Evolutionary conservation across 805 yeast genomes (phyloP).

Genomic region (Blastobotrys americana): DNA sequence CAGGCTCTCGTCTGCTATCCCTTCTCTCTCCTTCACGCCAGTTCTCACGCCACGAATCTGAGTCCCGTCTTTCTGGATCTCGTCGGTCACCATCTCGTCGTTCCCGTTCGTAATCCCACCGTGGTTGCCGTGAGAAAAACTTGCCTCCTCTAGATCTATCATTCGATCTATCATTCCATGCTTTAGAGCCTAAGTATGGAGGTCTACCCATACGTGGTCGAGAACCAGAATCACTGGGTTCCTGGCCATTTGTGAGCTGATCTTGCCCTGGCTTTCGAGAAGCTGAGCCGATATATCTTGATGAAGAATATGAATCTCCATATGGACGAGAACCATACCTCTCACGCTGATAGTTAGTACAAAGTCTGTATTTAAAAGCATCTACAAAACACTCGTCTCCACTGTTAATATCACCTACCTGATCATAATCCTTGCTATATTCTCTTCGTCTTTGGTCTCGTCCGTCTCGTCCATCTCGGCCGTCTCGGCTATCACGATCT

Average conservation of each 20-base stretch:
- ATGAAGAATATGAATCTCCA: neutral
- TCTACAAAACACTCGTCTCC: neutral
- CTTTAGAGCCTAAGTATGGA: too few relatives aligned
- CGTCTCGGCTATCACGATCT: constrained; percentile 5
- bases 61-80: neutral
- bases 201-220: too few relatives aligned
- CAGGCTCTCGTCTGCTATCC: too few relatives aligned
- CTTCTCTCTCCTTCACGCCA: too few relatives aligned
- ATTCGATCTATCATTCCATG: too few relatives aligned
- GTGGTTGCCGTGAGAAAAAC: too few relatives aligned
- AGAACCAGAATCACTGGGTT: too few relatives aligned
- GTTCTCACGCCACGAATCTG: neutral
- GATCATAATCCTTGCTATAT: neutral
- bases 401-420: neutral
- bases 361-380: too few relatives aligned
- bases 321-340: neutral
- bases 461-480: neutral
- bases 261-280: too few relatives aligned
- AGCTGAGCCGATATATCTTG: neutral
- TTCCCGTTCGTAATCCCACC: neutral
- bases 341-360: neutral
- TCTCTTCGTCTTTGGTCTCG: constrained; percentile 2
- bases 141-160: too few relatives aligned
- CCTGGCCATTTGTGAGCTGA: too few relatives aligned
- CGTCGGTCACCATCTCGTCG: neutral